Conservation (phyloP, 1,284 basidiomycete genomes). For the Fomitiporia mediterranea region DNA sequence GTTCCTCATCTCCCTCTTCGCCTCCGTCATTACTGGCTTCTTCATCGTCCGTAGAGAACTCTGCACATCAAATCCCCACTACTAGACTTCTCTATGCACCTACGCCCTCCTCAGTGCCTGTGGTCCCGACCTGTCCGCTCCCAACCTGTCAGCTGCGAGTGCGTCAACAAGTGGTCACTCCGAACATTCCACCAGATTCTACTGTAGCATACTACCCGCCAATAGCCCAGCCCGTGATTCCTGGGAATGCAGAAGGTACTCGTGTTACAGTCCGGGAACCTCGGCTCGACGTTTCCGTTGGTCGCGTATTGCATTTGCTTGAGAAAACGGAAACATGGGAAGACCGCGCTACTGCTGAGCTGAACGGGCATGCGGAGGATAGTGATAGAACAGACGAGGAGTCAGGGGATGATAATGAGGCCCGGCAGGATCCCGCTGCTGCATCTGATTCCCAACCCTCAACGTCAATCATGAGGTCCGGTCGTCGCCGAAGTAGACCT, state of each 20-base stretch:
- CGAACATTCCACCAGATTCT: constrained; percentile 33
- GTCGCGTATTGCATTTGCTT: constrained; percentile 52
- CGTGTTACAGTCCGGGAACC: constrained; percentile 24
- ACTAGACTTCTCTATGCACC: constrained; percentile 16
- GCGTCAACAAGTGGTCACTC: constrained; percentile 19
- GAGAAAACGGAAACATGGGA: constrained; percentile 35
- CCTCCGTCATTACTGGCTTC: constrained; percentile 33
- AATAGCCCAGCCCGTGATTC: constrained; percentile 20
- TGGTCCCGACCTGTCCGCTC: constrained; percentile 33
- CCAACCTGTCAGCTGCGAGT: constrained; percentile 29
- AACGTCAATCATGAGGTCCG: not conserved
- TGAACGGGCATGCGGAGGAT: constrained; percentile 27
- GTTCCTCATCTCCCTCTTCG: constrained; percentile 29
- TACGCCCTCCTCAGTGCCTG: constrained; percentile 21
- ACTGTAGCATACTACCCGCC: constrained; percentile 30
- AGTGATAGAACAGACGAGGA: constrained; percentile 10
- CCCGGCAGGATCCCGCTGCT: not conserved
- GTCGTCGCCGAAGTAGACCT: not conserved
- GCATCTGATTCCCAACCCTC: not conserved
- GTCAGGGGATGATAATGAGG: constrained; percentile 11
- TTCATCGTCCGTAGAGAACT: constrained; percentile 24
- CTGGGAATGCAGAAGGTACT: constrained; percentile 2
- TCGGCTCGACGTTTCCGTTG: constrained; percentile 56
- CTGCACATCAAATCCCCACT: constrained; percentile 10
- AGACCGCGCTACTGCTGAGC: constrained; percentile 61